Evolutionary conservation across 768 basidiomycete species (phyloP).

Genomic region (Termitomyces sp.): DNA sequence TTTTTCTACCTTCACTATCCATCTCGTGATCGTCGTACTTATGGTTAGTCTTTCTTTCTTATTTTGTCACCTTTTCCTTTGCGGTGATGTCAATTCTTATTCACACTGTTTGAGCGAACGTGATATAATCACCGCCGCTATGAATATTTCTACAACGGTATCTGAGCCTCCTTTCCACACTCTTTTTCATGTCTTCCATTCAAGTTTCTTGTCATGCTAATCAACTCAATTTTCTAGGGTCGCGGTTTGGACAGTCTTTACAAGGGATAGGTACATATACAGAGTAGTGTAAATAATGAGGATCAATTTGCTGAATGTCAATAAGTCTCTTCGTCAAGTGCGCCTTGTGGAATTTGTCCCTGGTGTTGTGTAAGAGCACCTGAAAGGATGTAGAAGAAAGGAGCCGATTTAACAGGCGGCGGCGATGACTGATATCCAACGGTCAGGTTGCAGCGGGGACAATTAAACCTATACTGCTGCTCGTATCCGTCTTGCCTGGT

Average conservation of each 20-base stretch:
- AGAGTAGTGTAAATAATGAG: not conserved
- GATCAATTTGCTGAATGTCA: constrained; percentile 5
- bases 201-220: constrained; percentile 3
- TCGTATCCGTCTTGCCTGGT: constrained; percentile 64
- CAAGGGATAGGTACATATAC: not conserved
- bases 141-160: constrained; percentile 82
- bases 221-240: constrained; percentile 6
- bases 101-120: constrained; percentile 72
- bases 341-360: constrained; percentile 80
- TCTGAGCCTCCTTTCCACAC: constrained; percentile 43
- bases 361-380: constrained; percentile 87
- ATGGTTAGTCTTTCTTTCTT: constrained; percentile 18
- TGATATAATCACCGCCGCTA: constrained; percentile 31
- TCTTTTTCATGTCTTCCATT: not conserved
- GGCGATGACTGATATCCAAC: constrained; percentile 77
- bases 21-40: not conserved
- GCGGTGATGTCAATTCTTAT: constrained; percentile 56
- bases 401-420: constrained; percentile 70
- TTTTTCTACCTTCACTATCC: not conserved
- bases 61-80: constrained; percentile 3
- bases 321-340: constrained; percentile 54
- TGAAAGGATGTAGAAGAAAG: constrained; percentile 74
- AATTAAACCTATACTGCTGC: constrained; percentile 67
- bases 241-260: not conserved
- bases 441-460: constrained; percentile 61